These are phyloP conservation scores for Trypanosoma mega DNA, from an alignment of 208 protist species.

Conservation along the genomic window DNA sequence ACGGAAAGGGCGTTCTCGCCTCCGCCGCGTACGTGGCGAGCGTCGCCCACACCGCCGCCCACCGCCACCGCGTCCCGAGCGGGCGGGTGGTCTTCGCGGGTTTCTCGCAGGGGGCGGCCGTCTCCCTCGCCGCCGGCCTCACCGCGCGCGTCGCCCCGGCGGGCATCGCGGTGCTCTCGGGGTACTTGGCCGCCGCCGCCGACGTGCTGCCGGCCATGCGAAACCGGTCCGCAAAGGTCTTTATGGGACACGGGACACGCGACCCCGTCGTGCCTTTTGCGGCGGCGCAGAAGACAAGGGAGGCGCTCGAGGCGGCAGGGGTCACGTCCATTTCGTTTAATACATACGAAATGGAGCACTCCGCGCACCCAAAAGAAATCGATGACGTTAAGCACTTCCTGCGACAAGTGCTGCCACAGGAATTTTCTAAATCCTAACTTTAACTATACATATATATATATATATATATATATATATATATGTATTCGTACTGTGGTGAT, in stretches of 20 bases:
- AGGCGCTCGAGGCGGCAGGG: conserved; percentile 40
- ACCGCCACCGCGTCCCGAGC: conserved; percentile 55
- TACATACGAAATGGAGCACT: conserved; percentile 87
- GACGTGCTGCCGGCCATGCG: conserved; percentile 47
- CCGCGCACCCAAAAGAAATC: conserved; percentile 63
- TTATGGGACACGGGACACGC: conserved; percentile 76
- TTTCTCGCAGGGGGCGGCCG: conserved; percentile 90
- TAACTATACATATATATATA: background rate
- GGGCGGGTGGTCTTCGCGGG: conserved; percentile 88
- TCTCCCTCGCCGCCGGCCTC: conserved; percentile 74
- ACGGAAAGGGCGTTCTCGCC: conserved; percentile 40
- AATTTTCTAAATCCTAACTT: conserved; percentile 4
- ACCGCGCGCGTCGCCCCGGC: conserved; percentile 56
- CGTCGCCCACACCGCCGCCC: conserved; percentile 48
- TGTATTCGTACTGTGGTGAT: background rate
- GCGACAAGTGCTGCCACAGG: conserved; percentile 39
- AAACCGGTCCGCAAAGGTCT: conserved; percentile 39
- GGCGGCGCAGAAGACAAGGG: conserved; percentile 44
- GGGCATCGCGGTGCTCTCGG: conserved; percentile 71
- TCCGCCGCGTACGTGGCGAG: conserved; percentile 75
- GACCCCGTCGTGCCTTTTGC: conserved; percentile 77
- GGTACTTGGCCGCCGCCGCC: conserved; percentile 61
- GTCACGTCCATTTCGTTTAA: conserved; percentile 44
- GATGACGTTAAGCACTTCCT: conserved; percentile 66
- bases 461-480: too few species aligned